These are phyloP conservation scores for Malassezia dermatis DNA, from an alignment of 1,284 basidiomycete genomes.

Conservation along the genomic window DNA sequence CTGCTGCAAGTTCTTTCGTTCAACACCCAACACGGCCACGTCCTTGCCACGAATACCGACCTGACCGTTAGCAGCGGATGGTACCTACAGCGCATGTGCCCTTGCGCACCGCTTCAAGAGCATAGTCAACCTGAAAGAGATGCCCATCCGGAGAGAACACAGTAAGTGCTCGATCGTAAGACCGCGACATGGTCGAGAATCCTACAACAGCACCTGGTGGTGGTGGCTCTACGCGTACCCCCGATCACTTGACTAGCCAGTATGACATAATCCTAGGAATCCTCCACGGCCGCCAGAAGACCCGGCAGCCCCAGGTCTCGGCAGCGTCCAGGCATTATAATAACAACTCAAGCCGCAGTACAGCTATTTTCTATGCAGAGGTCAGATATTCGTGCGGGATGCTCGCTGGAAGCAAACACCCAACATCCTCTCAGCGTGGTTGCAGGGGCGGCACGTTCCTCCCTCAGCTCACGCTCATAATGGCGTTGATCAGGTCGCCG, in stretches of 20 bases:
- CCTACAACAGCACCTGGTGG: not conserved
- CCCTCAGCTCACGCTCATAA: constrained; percentile 41
- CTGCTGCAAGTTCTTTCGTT: constrained; percentile 96
- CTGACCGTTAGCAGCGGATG: constrained; percentile 49
- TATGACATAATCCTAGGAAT: not conserved
- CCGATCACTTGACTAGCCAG: constrained; percentile 12
- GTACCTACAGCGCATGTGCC: constrained; percentile 79
- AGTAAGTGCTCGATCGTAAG: constrained; percentile 59
- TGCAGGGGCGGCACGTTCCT: not conserved
- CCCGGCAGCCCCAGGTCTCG: not conserved
- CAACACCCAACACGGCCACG: constrained; percentile 90
- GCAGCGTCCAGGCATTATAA: not conserved
- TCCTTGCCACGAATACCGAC: constrained; percentile 91
- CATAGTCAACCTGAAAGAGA: constrained; percentile 79
- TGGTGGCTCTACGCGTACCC: constrained; percentile 4
- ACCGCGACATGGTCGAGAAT: constrained; percentile 23
- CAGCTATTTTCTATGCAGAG: not conserved
- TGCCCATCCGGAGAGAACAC: constrained; percentile 87
- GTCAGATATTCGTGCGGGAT: not conserved
- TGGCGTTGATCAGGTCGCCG: constrained; percentile 46
- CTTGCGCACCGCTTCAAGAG: constrained; percentile 86
- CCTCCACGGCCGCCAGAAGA: not conserved
- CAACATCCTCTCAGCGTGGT: not conserved
- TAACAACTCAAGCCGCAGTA: not conserved
- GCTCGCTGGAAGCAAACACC: not conserved